Base-by-base conservation (phyloP, 257 asterid genomes). In the Thymus quinquecostatus region DNA sequence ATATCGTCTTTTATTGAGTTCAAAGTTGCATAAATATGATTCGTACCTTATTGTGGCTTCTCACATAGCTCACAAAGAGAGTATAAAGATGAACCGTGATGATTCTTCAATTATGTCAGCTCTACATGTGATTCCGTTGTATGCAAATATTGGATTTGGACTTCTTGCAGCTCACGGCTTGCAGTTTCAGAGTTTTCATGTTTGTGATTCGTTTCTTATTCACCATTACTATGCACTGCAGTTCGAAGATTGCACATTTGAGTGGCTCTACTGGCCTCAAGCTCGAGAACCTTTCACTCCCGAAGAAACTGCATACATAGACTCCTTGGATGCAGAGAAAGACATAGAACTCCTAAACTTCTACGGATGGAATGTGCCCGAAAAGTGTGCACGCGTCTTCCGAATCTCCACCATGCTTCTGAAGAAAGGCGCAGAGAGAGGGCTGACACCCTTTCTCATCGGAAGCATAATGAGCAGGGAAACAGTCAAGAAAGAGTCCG, bases 261-360 rank as follows among this genome's bases (percentile, higher is more conserved):
- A 90, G 74, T 90, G 96, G 96, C 89, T 90, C 61, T 86, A 86
- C 77, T 90, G 97, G 97, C 97, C 92, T 70, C 97, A 90, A 81
- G 84, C 95, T 33, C 83, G 67, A 30, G 64, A 83, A 12, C 87
- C 87, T 3, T 90, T 82, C 63, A 79, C 89, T 12, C 73, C 83
- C 1, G 89, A 85, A 44, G 84, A 79, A 32, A 59, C 76, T 30
- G 79, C 78, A n/a, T 90, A 88, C 85, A 83, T 90, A 77, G 74
- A 83, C 60, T 75, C 86, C 34, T 81, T 90, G 59, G 88, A 90
- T 44, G 84, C 91, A 2, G 92, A 86, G 68, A 82, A 82, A 81
- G 97, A 90, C 64, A 84, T 88, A 9, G 83, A 86, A 43, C 84
- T 88, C 70, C 74, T 90, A 29, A 83, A 81, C 75, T 80, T 77